These are phyloP conservation scores for Colletotrichum sp. DNA, from an alignment of 2,329 filamentous ascomycete genomes.

Conservation along the genomic window DNA sequence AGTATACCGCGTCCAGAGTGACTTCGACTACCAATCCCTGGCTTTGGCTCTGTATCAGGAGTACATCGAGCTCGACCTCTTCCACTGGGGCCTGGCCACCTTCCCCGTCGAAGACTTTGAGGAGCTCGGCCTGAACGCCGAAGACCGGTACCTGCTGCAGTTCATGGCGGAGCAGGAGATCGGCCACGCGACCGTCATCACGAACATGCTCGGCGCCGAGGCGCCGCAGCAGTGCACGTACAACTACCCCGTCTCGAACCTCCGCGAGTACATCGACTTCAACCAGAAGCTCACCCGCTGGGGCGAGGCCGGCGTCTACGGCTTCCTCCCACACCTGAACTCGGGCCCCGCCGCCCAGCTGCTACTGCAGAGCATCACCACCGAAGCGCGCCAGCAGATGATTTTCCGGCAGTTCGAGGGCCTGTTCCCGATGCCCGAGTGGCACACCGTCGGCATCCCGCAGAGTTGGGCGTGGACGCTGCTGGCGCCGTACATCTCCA, in stretches of 20 bases:
- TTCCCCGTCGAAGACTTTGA: slow-evolving; percentile 75
- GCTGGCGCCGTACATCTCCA: slow-evolving; percentile 80
- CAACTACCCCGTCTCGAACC: slow-evolving; percentile 77
- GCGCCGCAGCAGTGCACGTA: slow-evolving; percentile 80
- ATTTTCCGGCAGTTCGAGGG: slow-evolving; percentile 84
- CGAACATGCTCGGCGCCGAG: slow-evolving; percentile 74
- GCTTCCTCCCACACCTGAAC: slow-evolving; percentile 79
- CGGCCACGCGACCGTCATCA: slow-evolving; percentile 77
- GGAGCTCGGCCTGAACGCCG: slow-evolving; percentile 67
- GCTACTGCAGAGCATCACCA: slow-evolving; percentile 76
- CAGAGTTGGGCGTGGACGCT: slow-evolving; percentile 87
- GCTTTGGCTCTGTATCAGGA: slow-evolving; percentile 79
- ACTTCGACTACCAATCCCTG: slow-evolving; percentile 84
- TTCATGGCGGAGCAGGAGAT: slow-evolving; percentile 81
- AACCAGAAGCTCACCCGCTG: slow-evolving; percentile 84
- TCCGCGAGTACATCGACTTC: slow-evolving; percentile 82
- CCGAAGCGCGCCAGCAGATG: slow-evolving; percentile 82
- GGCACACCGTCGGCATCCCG: slow-evolving; percentile 80
- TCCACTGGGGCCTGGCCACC: slow-evolving; percentile 74
- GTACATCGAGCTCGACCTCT: slow-evolving; percentile 84
- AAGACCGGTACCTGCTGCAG: slow-evolving; percentile 73
- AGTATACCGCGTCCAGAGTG: slow-evolving; percentile 77
- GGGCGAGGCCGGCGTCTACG: slow-evolving; percentile 81
- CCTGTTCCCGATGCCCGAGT: slow-evolving; percentile 80
- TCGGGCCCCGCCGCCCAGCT: slow-evolving; percentile 75